A percentile compares a stretch with the other conserved stretches of the same genome.
These are phyloP conservation scores for Aspergillus novoparasiticus DNA, from an alignment of 2,329 filamentous ascomycete genomes.

Conservation along the genomic window DNA sequence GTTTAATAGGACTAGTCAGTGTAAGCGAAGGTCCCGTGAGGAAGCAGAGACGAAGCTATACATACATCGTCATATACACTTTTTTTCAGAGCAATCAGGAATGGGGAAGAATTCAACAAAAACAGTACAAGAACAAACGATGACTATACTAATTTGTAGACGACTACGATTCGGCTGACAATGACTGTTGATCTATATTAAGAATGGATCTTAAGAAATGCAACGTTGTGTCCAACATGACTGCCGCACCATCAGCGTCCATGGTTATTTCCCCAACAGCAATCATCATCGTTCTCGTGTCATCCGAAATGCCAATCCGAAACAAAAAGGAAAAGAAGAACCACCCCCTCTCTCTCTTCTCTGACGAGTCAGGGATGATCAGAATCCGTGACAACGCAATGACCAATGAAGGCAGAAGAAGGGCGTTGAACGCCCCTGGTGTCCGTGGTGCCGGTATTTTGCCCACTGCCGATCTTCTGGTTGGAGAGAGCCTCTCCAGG, in stretches of 20 bases:
- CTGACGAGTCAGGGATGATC: neutral
- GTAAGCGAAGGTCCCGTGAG: neutral
- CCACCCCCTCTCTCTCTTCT: neutral
- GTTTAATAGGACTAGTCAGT: neutral
- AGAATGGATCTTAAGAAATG: conserved; percentile 5
- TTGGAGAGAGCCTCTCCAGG: neutral
- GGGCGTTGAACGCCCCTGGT: neutral
- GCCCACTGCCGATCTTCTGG: neutral
- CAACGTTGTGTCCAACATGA: conserved; percentile 11
- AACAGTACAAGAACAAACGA: neutral
- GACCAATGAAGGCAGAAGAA: neutral
- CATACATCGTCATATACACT: neutral
- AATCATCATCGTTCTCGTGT: conserved; percentile 14
- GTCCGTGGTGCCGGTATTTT: conserved; percentile 1
- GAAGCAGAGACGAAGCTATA: neutral
- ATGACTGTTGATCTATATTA: neutral
- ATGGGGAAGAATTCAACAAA: neutral
- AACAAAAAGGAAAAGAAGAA: neutral
- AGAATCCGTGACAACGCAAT: neutral
- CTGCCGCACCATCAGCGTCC: neutral
- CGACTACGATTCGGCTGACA: neutral
- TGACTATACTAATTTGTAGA: neutral
- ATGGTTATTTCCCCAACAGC: conserved; percentile 1
- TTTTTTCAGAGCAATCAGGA: neutral
- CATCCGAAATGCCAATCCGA: conserved; percentile 1